Base-by-base conservation (phyloP, 352 stramenopile genomes). In the Aphanomyces invadans region DNA sequence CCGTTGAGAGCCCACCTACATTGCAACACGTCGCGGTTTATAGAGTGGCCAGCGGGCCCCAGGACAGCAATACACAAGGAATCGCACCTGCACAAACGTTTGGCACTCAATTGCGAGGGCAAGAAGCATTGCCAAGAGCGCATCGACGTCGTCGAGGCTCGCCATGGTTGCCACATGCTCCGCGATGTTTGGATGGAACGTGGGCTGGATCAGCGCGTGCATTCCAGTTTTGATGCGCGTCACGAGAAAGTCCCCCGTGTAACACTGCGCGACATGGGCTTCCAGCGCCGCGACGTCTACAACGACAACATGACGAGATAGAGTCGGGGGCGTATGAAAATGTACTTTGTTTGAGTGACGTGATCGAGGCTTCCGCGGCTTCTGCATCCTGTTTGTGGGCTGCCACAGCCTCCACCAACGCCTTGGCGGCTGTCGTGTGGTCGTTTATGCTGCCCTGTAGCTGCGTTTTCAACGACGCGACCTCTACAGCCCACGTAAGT, bases 221-320 rank as follows among this genome's bases (percentile, higher is more conserved):
- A 49, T 42, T 28, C 38, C 60, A 4, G 45, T 26, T 23, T 67
- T 67, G 2, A 67, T 57, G 19, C 60, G 60, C 11, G 48, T 55
- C 32, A 67, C 29, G 3, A 67, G 19, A 42, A 67, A 67, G 5
- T 49, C 42, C 2, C 60, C 60, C 19, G 60, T 67, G 46, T 38
- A 57, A 29, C 49, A 57, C 49, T 57, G 49, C 5, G 53, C 53
- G 2, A 62, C 17, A 9, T 62, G 29, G 12, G 53, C 53, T 46
- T 61, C 53, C 11, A 61, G 53, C 26, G 26, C 45, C 7, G 49
- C 49, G n/a, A 57, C 2, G 4, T 29, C 49, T 57, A 57, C 29
- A 9, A 57, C 25, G 49, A 32, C 12, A n/a, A 42, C 36, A 15
- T 42, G 7, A 42, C 7, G 7, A 7, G 36, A 15, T 57, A 7